Percentiles rank a stretch among this genome's conserved stretches.
phyloP scores from a whole-genome alignment of 768 basidiomycete species.

The Suillus cothurnatus region DNA sequence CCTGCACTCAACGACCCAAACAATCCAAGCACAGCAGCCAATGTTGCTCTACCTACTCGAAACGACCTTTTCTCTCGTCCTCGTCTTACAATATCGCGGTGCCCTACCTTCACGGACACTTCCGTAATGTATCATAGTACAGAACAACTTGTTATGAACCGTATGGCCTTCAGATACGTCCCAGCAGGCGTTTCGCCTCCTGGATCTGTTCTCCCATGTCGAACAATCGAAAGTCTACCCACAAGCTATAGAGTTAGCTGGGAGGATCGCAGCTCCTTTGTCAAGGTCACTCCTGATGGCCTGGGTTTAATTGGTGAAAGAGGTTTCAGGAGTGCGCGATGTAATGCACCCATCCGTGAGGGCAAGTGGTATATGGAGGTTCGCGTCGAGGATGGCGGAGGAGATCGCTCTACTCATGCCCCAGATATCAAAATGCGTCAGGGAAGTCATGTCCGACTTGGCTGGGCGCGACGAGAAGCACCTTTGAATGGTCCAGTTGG shows the following conservation, averaged over 20 bases:
- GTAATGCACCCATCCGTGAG: constrained; percentile 86
- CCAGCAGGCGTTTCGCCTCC: constrained; percentile 74
- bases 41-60: constrained; percentile 61
- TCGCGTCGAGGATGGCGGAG: constrained; percentile 73
- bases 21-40: constrained; percentile 37
- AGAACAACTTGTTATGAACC: constrained; percentile 72
- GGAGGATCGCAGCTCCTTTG: constrained; percentile 87
- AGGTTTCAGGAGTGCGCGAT: constrained; percentile 88
- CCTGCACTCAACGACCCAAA: constrained; percentile 61
- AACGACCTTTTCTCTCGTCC: constrained; percentile 72
- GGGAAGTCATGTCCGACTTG: constrained; percentile 85
- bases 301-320: constrained; percentile 76
- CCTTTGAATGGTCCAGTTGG: constrained; percentile 93
- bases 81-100: constrained; percentile 73
- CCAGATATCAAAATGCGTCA: constrained; percentile 53
- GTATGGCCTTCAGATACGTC: constrained; percentile 77
- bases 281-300: constrained; percentile 80
- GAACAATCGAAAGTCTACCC: constrained; percentile 82
- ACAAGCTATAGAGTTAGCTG: constrained; percentile 74
- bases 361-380: constrained; percentile 97
- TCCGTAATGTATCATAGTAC: constrained; percentile 58
- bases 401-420: constrained; percentile 45
- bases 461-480: constrained; percentile 91
- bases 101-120: constrained; percentile 67
- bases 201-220: constrained; percentile 61